Evolutionary conservation across 1,284 basidiomycete genomes (phyloP).

Genomic region (Puccinia polysora): DNA sequence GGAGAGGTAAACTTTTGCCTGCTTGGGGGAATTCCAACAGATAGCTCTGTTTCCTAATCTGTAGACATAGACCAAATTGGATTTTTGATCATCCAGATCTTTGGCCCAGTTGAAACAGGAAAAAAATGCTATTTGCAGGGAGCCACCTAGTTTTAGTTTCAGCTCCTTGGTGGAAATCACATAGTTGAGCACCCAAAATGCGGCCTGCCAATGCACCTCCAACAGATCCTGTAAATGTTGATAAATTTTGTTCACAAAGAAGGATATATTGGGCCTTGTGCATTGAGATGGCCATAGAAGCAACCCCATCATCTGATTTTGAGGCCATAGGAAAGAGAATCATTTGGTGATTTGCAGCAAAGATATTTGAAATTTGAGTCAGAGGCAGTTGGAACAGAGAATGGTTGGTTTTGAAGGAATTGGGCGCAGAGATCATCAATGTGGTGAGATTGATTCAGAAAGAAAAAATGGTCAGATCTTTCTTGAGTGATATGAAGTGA

Average conservation of each 20-base stretch:
- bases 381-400: neutral
- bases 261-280: neutral
- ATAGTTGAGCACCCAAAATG: neutral
- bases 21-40: conserved; percentile 4
- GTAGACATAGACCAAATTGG: neutral
- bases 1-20: neutral
- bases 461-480: neutral
- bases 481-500: neutral
- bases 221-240: neutral
- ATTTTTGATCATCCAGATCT: neutral
- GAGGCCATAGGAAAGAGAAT: neutral
- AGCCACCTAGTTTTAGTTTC: neutral
- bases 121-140: neutral
- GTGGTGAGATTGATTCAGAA: neutral
- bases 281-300: neutral
- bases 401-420: neutral
- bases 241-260: neutral
- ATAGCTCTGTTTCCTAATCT: neutral
- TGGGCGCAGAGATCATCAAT: neutral
- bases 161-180: neutral
- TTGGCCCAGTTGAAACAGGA: conserved; percentile 3
- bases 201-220: neutral
- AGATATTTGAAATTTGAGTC: neutral
- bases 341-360: neutral
- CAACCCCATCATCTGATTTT: neutral